These are phyloP conservation scores for Pseudogymnoascus sp. DNA, from an alignment of 2,329 filamentous ascomycete genomes.

Conservation along the genomic window DNA sequence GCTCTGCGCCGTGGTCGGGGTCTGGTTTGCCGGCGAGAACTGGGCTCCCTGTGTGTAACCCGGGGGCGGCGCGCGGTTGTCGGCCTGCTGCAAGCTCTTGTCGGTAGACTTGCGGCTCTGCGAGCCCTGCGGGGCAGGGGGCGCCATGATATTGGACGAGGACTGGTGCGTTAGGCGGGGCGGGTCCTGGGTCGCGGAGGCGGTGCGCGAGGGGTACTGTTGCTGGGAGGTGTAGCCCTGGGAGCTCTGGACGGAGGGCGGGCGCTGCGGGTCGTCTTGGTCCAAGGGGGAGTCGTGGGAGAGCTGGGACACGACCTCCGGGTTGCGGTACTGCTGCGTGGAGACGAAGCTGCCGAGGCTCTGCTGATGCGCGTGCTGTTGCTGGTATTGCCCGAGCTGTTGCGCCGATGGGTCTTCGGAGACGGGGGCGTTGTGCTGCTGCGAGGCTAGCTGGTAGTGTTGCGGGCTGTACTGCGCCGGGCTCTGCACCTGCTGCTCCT, in stretches of 20 bases:
- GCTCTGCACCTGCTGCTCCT: slow-evolving; percentile 16
- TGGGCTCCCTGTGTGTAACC: neutral
- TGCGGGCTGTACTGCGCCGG: slow-evolving; percentile 10
- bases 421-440: slow-evolving; percentile 24
- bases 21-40: neutral
- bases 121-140: slow-evolving; percentile 16
- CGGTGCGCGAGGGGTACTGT: neutral
- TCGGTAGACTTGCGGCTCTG: slow-evolving; percentile 25
- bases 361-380: slow-evolving; percentile 25
- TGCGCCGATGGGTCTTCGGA: slow-evolving; percentile 10
- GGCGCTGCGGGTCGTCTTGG: slow-evolving; percentile 23
- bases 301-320: slow-evolving; percentile 53
- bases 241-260: slow-evolving; percentile 22
- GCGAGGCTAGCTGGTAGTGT: slow-evolving; percentile 19
- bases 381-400: slow-evolving; percentile 24
- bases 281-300: slow-evolving; percentile 50
- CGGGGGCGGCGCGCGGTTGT: slow-evolving; percentile 19
- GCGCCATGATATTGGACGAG: slow-evolving; percentile 20
- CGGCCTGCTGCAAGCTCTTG: slow-evolving; percentile 27
- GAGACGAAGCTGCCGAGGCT: slow-evolving; percentile 23
- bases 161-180: slow-evolving; percentile 21
- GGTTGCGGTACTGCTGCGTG: slow-evolving; percentile 36
- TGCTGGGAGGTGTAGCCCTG: neutral
- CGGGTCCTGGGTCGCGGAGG: neutral
- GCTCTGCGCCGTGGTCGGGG: neutral